Conservation (phyloP, 352 stramenopile genomes). For the Poterioochromonas sp. region DNA sequence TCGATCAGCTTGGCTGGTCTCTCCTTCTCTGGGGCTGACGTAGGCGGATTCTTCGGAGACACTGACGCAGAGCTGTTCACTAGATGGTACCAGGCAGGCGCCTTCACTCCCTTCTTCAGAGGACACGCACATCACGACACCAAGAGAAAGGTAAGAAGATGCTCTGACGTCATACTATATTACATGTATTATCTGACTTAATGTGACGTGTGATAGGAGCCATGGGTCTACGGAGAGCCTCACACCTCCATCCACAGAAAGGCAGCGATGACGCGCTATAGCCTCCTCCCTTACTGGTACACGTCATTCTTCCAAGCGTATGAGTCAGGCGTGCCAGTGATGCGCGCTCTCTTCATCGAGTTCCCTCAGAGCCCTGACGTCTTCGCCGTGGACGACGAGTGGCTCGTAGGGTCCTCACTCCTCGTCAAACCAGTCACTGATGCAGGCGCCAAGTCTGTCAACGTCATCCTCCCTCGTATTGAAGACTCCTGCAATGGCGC, state of each 20-base stretch:
- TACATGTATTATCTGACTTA: too few species aligned
- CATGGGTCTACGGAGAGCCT: slow-evolving; percentile 93
- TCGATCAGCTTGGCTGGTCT: slow-evolving; percentile 86
- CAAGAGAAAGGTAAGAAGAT: too few species aligned
- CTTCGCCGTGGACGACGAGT: slow-evolving; percentile 79
- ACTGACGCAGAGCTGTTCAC: slow-evolving; percentile 89
- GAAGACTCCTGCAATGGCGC: background rate
- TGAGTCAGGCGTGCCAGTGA: slow-evolving; percentile 60
- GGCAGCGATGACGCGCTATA: slow-evolving; percentile 85
- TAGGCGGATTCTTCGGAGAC: slow-evolving; percentile 97
- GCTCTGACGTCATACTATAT: too few species aligned
- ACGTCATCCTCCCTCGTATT: slow-evolving; percentile 72
- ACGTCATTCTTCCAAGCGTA: slow-evolving; percentile 65
- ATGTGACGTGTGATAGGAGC: too few species aligned
- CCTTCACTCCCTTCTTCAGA: slow-evolving; percentile 96
- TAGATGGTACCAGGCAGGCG: slow-evolving; percentile 86
- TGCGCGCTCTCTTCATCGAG: slow-evolving; percentile 90
- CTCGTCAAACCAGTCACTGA: slow-evolving; percentile 90
- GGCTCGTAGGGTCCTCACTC: slow-evolving; percentile 82
- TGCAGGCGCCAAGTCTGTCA: slow-evolving; percentile 59
- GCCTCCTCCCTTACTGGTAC: slow-evolving; percentile 90
- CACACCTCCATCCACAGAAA: slow-evolving; percentile 72
- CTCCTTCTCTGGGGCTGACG: slow-evolving; percentile 93
- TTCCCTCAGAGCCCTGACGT: slow-evolving; percentile 70
- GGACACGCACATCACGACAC: slow-evolving; percentile 97